These are phyloP conservation scores for Pythium aristosporum DNA, from an alignment of 352 stramenopile genomes.

Conservation along the genomic window DNA sequence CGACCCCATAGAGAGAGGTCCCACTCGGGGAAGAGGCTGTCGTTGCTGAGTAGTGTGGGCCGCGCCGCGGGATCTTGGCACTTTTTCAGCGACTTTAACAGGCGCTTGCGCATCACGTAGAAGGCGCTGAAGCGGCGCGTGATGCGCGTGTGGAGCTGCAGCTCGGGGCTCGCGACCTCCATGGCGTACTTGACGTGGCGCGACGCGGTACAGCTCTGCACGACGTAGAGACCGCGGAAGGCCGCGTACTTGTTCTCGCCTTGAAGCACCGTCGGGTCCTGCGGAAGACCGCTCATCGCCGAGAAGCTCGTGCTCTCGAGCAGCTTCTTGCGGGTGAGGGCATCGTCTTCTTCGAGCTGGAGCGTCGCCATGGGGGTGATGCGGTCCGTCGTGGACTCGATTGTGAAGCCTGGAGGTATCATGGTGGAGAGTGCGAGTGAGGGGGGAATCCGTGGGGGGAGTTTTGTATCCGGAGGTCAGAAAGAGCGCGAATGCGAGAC, in stretches of 20 bases:
- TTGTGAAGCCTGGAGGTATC: conserved; percentile 23
- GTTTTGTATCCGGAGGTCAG: background rate
- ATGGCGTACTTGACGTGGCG: conserved; percentile 70
- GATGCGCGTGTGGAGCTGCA: conserved; percentile 45
- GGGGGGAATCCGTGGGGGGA: no score
- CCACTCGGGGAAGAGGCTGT: background rate
- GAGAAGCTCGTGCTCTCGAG: conserved; percentile 1
- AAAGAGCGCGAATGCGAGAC: background rate
- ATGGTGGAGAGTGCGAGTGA: background rate
- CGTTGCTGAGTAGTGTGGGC: conserved; percentile 14
- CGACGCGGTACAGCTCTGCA: conserved; percentile 46
- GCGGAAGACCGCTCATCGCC: background rate
- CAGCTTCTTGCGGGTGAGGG: conserved; percentile 16
- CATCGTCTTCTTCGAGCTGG: conserved; percentile 6
- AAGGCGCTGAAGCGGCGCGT: conserved; percentile 66
- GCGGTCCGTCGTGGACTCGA: conserved; percentile 10
- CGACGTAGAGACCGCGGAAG: conserved; percentile 41
- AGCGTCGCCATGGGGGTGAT: background rate
- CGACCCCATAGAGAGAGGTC: conserved; percentile 1
- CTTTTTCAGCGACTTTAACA: conserved; percentile 45
- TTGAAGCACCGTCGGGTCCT: background rate
- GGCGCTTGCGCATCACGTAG: conserved; percentile 45
- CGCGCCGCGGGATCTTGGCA: conserved; percentile 31
- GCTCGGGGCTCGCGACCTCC: conserved; percentile 42
- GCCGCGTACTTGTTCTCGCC: background rate